These are phyloP conservation scores for Claviceps sorghi DNA, from an alignment of 2,329 filamentous ascomycete species.

Conservation along the genomic window DNA sequence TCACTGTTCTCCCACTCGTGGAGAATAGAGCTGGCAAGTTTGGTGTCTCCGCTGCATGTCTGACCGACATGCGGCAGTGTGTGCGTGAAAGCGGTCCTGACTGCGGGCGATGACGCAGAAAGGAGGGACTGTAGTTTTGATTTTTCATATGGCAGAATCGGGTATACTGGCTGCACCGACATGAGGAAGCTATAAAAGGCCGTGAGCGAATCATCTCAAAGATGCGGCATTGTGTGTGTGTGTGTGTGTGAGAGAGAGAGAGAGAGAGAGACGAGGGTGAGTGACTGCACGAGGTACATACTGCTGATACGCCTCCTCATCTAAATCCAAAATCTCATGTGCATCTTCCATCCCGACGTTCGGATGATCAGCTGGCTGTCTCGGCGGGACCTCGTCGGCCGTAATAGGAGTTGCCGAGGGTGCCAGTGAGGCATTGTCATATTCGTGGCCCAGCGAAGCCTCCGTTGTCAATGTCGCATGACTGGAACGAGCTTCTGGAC, in stretches of 20 bases:
- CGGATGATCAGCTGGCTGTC: slow-evolving; percentile 19
- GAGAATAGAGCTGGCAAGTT: slow-evolving; percentile 31
- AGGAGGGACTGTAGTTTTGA: slow-evolving; percentile 41
- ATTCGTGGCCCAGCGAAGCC: slow-evolving; percentile 17
- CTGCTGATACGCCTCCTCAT: slow-evolving; percentile 32
- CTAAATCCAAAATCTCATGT: slow-evolving; percentile 12
- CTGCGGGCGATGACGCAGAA: slow-evolving; percentile 35
- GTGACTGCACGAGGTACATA: slow-evolving; percentile 15
- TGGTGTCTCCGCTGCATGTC: slow-evolving; percentile 25
- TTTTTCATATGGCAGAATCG: slow-evolving; percentile 46
- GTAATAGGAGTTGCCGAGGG: slow-evolving; percentile 29
- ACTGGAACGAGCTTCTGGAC: slow-evolving; percentile 30
- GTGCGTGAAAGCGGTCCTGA: slow-evolving; percentile 50
- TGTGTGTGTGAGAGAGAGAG: no score
- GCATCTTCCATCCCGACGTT: slow-evolving; percentile 19
- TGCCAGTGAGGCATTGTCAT: slow-evolving; percentile 28
- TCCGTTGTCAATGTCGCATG: slow-evolving; percentile 25
- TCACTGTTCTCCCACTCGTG: slow-evolving; percentile 36
- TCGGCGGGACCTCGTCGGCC: slow-evolving; percentile 21
- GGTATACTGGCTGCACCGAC: slow-evolving; percentile 51
- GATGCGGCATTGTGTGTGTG: neutral
- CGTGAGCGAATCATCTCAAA: neutral
- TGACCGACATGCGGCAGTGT: slow-evolving; percentile 43
- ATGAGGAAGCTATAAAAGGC: slow-evolving; percentile 39
- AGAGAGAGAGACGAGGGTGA: neutral